Percentiles rank a stretch among this genome's conserved stretches.
Conservation (phyloP, 73 alveolate species). For the Tetrahymena thermophila region DNA sequence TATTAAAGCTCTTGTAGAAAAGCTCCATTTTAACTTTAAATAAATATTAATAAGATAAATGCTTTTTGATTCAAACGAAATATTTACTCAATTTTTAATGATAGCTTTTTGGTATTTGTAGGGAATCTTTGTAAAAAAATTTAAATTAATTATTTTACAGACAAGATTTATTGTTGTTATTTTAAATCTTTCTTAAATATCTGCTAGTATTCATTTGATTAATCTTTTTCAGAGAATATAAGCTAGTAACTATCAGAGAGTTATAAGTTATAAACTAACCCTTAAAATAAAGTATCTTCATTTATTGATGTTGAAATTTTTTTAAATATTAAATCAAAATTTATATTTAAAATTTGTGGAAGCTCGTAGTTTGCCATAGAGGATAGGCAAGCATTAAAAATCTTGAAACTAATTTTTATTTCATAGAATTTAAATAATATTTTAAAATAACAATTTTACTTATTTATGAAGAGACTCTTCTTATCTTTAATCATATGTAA, state of each 20-base stretch:
- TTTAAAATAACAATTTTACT: not conserved
- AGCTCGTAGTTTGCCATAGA: not conserved
- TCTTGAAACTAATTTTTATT: not conserved
- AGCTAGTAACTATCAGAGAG: not conserved
- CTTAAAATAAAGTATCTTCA: not conserved
- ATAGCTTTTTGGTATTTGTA: not conserved
- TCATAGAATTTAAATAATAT: not conserved
- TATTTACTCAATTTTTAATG: not conserved
- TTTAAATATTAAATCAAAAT: not conserved
- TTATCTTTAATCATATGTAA: not conserved
- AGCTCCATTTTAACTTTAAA: not conserved
- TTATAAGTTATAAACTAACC: too few relatives aligned
- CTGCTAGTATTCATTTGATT: not conserved
- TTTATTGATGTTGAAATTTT: not conserved
- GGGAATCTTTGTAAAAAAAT: not conserved
- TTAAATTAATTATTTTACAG: not conserved
- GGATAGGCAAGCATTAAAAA: not conserved
- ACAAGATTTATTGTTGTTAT: too few relatives aligned
- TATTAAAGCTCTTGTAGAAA: not conserved
- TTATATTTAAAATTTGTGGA: not conserved
- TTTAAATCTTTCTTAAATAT: too few relatives aligned
- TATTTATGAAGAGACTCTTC: not conserved
- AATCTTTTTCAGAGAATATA: not conserved
- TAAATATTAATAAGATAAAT: not conserved
- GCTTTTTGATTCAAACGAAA: not conserved